phyloP scores from a whole-genome alignment of 2,329 filamentous ascomycete species.

The Cryoendolithus antarcticus region DNA sequence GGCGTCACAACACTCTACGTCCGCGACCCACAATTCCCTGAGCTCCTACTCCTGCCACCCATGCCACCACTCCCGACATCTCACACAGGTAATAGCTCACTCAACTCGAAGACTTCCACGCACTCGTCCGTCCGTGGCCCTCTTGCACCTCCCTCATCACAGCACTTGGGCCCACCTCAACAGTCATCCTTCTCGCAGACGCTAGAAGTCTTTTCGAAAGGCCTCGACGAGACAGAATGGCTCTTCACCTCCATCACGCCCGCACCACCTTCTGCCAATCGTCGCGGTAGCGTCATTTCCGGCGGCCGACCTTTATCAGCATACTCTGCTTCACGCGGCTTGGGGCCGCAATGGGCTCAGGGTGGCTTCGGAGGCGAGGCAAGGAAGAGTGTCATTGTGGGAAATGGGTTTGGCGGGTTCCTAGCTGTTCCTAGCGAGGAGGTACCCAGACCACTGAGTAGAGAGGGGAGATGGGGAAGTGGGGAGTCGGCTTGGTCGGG shows the following conservation, averaged over 20 bases:
- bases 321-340: constrained; percentile 33
- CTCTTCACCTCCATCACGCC: constrained; percentile 51
- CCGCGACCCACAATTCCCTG: constrained; percentile 70
- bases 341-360: constrained; percentile 42
- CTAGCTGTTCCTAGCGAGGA: constrained; percentile 49
- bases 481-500: constrained; percentile 11
- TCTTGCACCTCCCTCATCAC: too few species aligned
- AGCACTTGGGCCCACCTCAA: not conserved
- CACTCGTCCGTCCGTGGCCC: constrained; percentile 6
- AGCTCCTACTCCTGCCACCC: constrained; percentile 61
- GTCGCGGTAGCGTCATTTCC: constrained; percentile 25
- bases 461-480: constrained; percentile 10
- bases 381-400: constrained; percentile 50
- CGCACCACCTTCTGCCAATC: constrained; percentile 24
- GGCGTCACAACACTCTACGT: constrained; percentile 69
- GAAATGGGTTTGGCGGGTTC: constrained; percentile 55
- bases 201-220: constrained; percentile 53
- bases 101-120: constrained; percentile 8
- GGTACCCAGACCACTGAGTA: constrained; percentile 19
- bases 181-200: constrained; percentile 36
- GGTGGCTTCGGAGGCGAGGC: constrained; percentile 40
- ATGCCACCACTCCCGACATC: constrained; percentile 41
- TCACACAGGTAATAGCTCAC: constrained; percentile 18
- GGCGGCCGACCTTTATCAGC: constrained; percentile 33
- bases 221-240: constrained; percentile 56